Base-by-base conservation (phyloP, 495 filamentous ascomycete species). In the Xylaria grammica region DNA sequence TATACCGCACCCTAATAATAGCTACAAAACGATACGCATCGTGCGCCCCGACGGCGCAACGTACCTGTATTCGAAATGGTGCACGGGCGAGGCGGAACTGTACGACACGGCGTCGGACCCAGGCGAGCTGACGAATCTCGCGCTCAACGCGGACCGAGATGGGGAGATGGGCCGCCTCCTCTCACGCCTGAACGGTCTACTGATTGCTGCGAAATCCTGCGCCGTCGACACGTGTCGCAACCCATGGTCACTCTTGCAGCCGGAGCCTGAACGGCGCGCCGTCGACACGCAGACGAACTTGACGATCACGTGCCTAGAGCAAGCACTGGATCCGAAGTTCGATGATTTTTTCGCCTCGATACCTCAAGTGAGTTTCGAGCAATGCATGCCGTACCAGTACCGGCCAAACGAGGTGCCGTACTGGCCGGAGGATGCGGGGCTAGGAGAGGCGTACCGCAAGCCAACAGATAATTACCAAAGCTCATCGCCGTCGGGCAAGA, bases 191-290 rank as follows among this genome's bases (percentile, higher is more conserved):
- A 82, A 87, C 61, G 81, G 77, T 3, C 69, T 86, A 0, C 73
- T 87, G 0, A 65, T 87, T 27, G 81, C 85, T 0, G 71, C 82
- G 0, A 85, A 87, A 52, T 84, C 82, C 9, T 87, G 84, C 72
- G 74, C 80, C 42, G 78, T 73, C 1, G 38, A 44, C 11, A 78
- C 78, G 0, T 87, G 84, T 64, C 77, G 79, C 38, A 58, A 81
- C 19, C 84, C 84, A 0, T 87, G 83, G 84, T 60, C 71, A 34
- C 72, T 79, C 4, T 73, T 86, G 0, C 82, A 86, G 74, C 19
- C 63, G 9, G 60, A 67, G 48, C 42, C 56, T 26, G 42, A 59
- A 30, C 50, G 58, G 29, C 58, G 30, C 45, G 24, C 42, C 34
- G 57, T 62, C 13, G 44, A 51, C 17, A 27, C n/a, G 3, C 58